These are phyloP conservation scores for Solanum neorickii DNA, from an alignment of 257 asterid genomes.

Conservation along the genomic window DNA sequence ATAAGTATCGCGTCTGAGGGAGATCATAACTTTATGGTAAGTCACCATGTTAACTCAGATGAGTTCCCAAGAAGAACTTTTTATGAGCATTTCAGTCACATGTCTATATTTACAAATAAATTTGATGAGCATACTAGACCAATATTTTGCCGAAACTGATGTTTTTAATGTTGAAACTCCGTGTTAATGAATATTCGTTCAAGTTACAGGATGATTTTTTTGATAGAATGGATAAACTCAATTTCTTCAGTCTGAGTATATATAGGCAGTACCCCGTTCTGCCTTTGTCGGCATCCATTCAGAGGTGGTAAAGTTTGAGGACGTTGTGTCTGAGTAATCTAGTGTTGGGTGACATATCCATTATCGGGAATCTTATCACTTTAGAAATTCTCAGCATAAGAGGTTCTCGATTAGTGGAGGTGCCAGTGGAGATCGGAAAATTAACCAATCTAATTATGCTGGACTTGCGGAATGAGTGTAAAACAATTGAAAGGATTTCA, in stretches of 20 bases:
- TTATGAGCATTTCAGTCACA: neutral
- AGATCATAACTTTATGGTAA: neutral
- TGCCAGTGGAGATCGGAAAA: no score
- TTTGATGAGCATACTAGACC: neutral
- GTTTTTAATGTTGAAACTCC: neutral
- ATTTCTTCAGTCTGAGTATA: neutral
- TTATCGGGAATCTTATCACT: neutral
- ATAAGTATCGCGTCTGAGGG: neutral
- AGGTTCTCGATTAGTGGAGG: neutral
- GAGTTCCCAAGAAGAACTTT: neutral
- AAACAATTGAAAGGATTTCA: neutral
- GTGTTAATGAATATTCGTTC: neutral
- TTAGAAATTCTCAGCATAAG: constrained; percentile 1
- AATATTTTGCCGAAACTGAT: neutral
- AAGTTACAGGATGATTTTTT: neutral
- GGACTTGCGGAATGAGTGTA: neutral
- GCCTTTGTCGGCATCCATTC: neutral
- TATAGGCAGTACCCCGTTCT: fast-evolving
- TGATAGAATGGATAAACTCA: neutral
- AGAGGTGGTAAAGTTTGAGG: neutral
- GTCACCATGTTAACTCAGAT: neutral
- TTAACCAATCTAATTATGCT: no score
- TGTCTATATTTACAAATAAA: neutral
- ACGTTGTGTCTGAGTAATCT: neutral
- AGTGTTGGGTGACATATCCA: neutral